A percentile compares a stretch with the other conserved stretches of the same genome.
These are phyloP conservation scores for Linnemannia zychae DNA, from an alignment of 192 early-diverging fungal genomes.

Conservation along the genomic window DNA sequence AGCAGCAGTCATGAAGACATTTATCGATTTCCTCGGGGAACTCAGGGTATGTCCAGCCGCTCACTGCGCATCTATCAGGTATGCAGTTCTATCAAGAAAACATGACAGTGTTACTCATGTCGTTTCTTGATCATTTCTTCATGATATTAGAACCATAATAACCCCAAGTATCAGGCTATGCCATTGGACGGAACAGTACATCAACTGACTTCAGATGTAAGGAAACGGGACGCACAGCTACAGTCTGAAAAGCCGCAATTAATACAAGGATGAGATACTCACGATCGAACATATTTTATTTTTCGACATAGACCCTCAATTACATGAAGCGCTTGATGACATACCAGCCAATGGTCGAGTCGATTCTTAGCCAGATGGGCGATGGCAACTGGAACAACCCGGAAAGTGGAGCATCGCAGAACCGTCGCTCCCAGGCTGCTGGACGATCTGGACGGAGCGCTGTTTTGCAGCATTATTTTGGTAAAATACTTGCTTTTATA, in stretches of 20 bases:
- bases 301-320: constrained; percentile 68
- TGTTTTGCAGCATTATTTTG: constrained; percentile 53
- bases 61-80: not conserved
- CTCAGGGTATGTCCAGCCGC: constrained; percentile 66
- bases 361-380: constrained; percentile 64
- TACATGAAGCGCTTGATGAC: constrained; percentile 71
- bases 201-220: constrained; percentile 84
- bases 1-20: constrained; percentile 65
- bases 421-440: constrained; percentile 42
- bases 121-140: constrained; percentile 3
- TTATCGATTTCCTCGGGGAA: constrained; percentile 80
- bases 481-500: constrained; percentile 22
- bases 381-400: constrained; percentile 71
- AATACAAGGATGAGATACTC: not conserved
- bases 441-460: constrained; percentile 29
- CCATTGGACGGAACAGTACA: constrained; percentile 87
- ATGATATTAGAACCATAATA: constrained; percentile 53
- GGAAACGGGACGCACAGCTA: not conserved
- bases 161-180: constrained; percentile 60
- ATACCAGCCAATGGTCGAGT: constrained; percentile 68
- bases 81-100: too few species aligned
- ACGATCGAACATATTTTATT: not conserved
- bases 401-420: constrained; percentile 45
- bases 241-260: not conserved
- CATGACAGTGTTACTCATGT: not conserved